Percentiles rank a stretch among this genome's conserved stretches.
Conservation (phyloP, 2,329 filamentous ascomycete species). For the Gliomastix tumulicola region DNA sequence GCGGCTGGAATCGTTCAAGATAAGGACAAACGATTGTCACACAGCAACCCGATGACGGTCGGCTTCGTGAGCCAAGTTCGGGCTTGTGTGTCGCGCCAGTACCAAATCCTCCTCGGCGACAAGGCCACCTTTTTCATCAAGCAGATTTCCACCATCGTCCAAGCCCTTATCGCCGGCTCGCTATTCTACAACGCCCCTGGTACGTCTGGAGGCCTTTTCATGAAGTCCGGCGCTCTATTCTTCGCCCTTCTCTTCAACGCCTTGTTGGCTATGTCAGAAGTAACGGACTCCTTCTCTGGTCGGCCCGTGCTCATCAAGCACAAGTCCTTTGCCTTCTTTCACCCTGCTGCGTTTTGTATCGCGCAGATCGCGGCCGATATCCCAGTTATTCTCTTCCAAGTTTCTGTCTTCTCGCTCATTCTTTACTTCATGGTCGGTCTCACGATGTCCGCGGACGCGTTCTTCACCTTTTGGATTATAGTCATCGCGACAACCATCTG, state of each 20-base stretch:
- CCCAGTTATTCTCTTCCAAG: slow-evolving; percentile 49
- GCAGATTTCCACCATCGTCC: slow-evolving; percentile 47
- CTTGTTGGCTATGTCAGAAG: slow-evolving; percentile 58
- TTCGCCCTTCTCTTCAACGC: slow-evolving; percentile 56
- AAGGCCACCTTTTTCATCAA: slow-evolving; percentile 58
- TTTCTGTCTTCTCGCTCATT: slow-evolving; percentile 48
- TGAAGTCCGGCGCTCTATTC: slow-evolving; percentile 59
- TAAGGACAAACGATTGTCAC: slow-evolving; percentile 46
- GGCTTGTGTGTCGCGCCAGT: slow-evolving; percentile 51
- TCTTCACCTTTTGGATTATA: slow-evolving; percentile 57
- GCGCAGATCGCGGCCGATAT: slow-evolving; percentile 48
- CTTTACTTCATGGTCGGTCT: slow-evolving; percentile 60
- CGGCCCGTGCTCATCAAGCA: slow-evolving; percentile 54
- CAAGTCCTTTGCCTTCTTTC: slow-evolving; percentile 48
- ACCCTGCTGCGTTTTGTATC: slow-evolving; percentile 52
- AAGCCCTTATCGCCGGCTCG: slow-evolving; percentile 58
- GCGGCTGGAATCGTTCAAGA: slow-evolving; percentile 41
- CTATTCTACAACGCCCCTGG: slow-evolving; percentile 59
- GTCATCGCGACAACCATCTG: slow-evolving; percentile 43
- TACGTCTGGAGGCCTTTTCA: slow-evolving; percentile 53
- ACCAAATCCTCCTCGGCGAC: slow-evolving; percentile 60
- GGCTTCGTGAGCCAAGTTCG: slow-evolving; percentile 48
- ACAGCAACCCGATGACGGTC: slow-evolving; percentile 48
- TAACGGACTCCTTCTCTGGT: slow-evolving; percentile 54
- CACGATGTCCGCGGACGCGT: slow-evolving; percentile 38